A percentile compares a stretch with the other conserved stretches of the same genome.
phyloP scores from a whole-genome alignment of 1,284 basidiomycete genomes.

The Trichosporon faecale region DNA sequence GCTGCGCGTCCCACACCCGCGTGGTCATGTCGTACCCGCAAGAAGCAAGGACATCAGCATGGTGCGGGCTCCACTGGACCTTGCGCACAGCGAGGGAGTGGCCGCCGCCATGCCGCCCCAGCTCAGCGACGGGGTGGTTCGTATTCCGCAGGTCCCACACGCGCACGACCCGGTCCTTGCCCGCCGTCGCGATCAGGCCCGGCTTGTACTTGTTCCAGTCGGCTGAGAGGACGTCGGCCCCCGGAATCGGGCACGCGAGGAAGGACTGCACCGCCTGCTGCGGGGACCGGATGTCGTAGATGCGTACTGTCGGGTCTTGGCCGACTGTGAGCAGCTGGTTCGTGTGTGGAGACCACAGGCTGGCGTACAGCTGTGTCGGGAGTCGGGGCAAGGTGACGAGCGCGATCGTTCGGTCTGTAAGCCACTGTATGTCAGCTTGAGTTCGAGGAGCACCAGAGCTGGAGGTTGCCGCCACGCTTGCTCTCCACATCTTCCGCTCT shows the following conservation, averaged over 20 bases:
- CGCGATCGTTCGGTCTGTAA: slow-evolving; percentile 72
- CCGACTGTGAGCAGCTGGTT: slow-evolving; percentile 77
- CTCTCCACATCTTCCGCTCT: no score
- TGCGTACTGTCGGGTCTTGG: slow-evolving; percentile 73
- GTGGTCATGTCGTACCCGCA: slow-evolving; percentile 74
- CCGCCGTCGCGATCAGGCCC: slow-evolving; percentile 54
- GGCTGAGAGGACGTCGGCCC: slow-evolving; percentile 43
- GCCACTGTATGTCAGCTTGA: slow-evolving; percentile 63
- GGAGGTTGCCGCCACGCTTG: no score
- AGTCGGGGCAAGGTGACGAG: slow-evolving; percentile 72
- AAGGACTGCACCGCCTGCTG: slow-evolving; percentile 8
- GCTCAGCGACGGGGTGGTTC: slow-evolving; percentile 21
- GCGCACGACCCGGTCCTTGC: slow-evolving; percentile 54
- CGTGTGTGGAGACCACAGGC: slow-evolving; percentile 85
- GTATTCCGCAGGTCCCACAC: slow-evolving; percentile 53
- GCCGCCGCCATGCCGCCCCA: slow-evolving; percentile 40
- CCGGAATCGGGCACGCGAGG: slow-evolving; percentile 11
- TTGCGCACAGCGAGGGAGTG: slow-evolving; percentile 56
- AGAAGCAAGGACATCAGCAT: slow-evolving; percentile 63
- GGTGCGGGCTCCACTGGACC: slow-evolving; percentile 58
- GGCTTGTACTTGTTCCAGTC: slow-evolving; percentile 61
- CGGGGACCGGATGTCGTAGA: slow-evolving; percentile 62
- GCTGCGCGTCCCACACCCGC: slow-evolving; percentile 52
- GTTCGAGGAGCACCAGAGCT: not conserved
- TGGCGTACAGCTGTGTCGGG: slow-evolving; percentile 68